phyloP scores from a whole-genome alignment of 164 flowering plant species.

The Hamamelis virginiana region DNA sequence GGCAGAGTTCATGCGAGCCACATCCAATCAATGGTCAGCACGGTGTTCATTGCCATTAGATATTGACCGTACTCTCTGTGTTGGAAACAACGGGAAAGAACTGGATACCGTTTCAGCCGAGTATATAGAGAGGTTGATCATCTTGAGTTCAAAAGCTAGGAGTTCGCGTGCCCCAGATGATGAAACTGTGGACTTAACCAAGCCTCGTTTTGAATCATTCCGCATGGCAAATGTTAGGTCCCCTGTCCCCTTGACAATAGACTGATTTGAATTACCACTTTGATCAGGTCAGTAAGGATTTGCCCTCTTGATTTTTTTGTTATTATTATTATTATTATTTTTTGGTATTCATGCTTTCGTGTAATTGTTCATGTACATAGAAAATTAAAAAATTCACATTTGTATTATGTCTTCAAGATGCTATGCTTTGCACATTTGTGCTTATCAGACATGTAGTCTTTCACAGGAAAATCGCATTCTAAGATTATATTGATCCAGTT shows the following conservation, averaged over 20 bases:
- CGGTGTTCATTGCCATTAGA: slow-evolving; percentile 40
- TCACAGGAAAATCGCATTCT: too few species aligned
- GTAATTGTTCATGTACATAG: too few species aligned
- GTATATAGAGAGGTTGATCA: slow-evolving; percentile 48
- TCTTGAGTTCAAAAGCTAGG: slow-evolving; percentile 44
- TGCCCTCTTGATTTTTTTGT: not conserved
- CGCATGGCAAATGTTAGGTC: slow-evolving; percentile 44
- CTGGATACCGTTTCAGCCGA: slow-evolving; percentile 34
- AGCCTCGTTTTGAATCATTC: slow-evolving; percentile 86
- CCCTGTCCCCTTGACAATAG: slow-evolving; percentile 27
- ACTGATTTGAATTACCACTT: too few species aligned
- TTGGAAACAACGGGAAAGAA: slow-evolving; percentile 17
- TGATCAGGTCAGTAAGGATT: not conserved
- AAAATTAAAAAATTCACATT: too few species aligned
- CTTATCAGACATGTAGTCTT: too few species aligned
- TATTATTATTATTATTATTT: too few species aligned
- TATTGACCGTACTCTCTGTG: slow-evolving; percentile 24
- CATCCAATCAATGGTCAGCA: slow-evolving; percentile 27
- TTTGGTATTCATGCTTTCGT: too few species aligned
- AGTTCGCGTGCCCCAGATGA: slow-evolving; percentile 52
- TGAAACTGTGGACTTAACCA: slow-evolving; percentile 73
- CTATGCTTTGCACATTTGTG: too few species aligned
- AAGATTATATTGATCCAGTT: too few species aligned
- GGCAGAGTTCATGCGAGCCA: slow-evolving; percentile 28
- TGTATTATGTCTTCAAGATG: too few species aligned